Percentiles rank a stretch among this genome's conserved stretches.
Conservation (phyloP, 2,329 filamentous ascomycete species). For the Pyrenochaeta sp. region DNA sequence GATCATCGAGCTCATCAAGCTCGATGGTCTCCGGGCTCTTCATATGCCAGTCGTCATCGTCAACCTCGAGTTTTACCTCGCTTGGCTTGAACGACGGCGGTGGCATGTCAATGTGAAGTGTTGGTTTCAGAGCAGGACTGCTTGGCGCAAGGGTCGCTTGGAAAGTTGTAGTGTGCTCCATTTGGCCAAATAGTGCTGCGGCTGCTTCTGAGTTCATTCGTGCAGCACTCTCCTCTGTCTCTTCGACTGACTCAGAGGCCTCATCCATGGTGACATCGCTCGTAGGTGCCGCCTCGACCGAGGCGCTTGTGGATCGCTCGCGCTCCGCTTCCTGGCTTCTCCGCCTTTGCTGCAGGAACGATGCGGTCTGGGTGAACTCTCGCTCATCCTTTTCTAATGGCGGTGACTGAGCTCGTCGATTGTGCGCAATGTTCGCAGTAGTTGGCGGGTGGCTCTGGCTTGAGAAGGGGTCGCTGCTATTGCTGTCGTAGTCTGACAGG, state of each 20-base stretch:
- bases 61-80: slow-evolving; percentile 42
- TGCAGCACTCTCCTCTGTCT: slow-evolving; percentile 59
- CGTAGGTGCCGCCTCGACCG: slow-evolving; percentile 43
- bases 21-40: slow-evolving; percentile 87
- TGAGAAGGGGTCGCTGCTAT: slow-evolving; percentile 68
- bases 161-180: slow-evolving; percentile 49
- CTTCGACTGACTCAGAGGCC: slow-evolving; percentile 49
- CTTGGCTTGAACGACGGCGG: slow-evolving; percentile 42
- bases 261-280: slow-evolving; percentile 49
- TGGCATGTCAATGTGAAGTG: slow-evolving; percentile 44
- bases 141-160: slow-evolving; percentile 49
- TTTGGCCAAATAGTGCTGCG: slow-evolving; percentile 59
- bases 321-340: slow-evolving; percentile 53
- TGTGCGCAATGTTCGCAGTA: slow-evolving; percentile 60
- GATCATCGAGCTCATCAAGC: slow-evolving; percentile 88
- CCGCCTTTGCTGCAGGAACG: slow-evolving; percentile 73
- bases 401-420: slow-evolving; percentile 79
- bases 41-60: slow-evolving; percentile 51
- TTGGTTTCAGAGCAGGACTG: slow-evolving; percentile 57
- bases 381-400: slow-evolving; percentile 93
- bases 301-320: slow-evolving; percentile 51
- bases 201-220: slow-evolving; percentile 60
- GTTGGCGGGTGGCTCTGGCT: slow-evolving; percentile 53
- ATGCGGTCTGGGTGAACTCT: slow-evolving; percentile 95
- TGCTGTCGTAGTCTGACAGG: slow-evolving; percentile 85